Percentiles rank a stretch among this genome's conserved stretches.
Conservation (phyloP, 169 alveolate species). For the Plasmodium chabaudi region DNA sequence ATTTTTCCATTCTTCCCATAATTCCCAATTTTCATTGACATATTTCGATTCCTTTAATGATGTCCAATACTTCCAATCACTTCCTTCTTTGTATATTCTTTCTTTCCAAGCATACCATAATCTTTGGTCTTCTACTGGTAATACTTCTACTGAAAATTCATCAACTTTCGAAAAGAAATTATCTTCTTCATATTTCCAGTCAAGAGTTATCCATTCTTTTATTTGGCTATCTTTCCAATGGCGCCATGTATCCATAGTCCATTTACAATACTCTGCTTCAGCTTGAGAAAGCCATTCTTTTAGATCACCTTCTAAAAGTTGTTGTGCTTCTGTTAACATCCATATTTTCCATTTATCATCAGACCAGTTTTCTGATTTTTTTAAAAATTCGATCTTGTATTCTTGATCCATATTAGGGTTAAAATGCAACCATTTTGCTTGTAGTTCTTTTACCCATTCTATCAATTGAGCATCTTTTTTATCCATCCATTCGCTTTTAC, state of each 20-base stretch:
- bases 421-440: constrained; percentile 22
- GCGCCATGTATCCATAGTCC: constrained; percentile 38
- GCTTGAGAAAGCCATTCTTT: constrained; percentile 17
- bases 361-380: constrained; percentile 18
- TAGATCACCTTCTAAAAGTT: constrained; percentile 21
- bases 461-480: constrained; percentile 21
- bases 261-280: constrained; percentile 24
- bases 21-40: constrained; percentile 24
- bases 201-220: constrained; percentile 29
- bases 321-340: constrained; percentile 38
- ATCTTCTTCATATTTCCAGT: constrained; percentile 37
- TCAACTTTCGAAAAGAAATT: constrained; percentile 20
- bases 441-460: not conserved
- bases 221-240: constrained; percentile 35
- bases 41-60: constrained; percentile 15
- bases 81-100: constrained; percentile 37
- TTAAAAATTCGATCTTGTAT: constrained; percentile 3
- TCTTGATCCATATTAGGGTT: constrained; percentile 15
- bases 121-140: not conserved
- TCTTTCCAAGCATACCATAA: constrained; percentile 27
- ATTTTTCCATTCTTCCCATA: constrained; percentile 42
- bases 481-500: constrained; percentile 26
- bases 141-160: constrained; percentile 1
- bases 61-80: constrained; percentile 34
- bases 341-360: constrained; percentile 38